These are phyloP conservation scores for Hypoxylon perforatum DNA, from an alignment of 495 filamentous ascomycete genomes.

Conservation along the genomic window DNA sequence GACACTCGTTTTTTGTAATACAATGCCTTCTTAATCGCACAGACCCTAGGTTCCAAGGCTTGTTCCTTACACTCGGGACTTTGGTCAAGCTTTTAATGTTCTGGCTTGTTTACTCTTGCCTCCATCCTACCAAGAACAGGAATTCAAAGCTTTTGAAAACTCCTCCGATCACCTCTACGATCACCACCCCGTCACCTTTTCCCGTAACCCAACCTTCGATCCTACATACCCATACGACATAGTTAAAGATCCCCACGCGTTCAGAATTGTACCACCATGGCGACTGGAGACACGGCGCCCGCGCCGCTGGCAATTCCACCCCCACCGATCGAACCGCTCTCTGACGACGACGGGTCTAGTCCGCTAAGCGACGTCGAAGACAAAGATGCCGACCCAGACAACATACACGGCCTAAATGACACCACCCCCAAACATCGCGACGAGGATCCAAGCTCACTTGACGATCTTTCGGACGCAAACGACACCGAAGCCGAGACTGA, in stretches of 20 bases:
- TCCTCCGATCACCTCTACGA: conserved; percentile 21
- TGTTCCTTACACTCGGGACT: background rate
- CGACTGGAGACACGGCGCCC: conserved; percentile 58
- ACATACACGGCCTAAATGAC: conserved; percentile 54
- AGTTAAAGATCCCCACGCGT: background rate
- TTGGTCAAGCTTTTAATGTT: conserved; percentile 27
- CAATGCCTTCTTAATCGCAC: conserved; percentile 16
- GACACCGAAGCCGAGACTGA: conserved; percentile 99
- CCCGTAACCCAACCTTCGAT: conserved; percentile 5
- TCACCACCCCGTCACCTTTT: conserved; percentile 1
- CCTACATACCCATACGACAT: background rate
- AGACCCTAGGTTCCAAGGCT: background rate
- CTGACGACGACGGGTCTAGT: conserved; percentile 59
- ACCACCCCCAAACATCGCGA: conserved; percentile 62
- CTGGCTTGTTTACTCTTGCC: conserved; percentile 28
- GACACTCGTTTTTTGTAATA: conserved; percentile 35
- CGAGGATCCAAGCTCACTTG: conserved; percentile 58
- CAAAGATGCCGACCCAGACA: conserved; percentile 62
- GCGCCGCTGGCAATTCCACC: conserved; percentile 59
- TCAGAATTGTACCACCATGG: conserved; percentile 47
- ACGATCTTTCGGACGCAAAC: conserved; percentile 68
- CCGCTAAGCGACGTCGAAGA: conserved; percentile 96
- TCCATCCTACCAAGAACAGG: background rate
- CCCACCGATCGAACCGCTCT: conserved; percentile 52
- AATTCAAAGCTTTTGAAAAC: conserved; percentile 34